Conservation (phyloP, 768 basidiomycete genomes). For the Tulasnella calospora region DNA sequence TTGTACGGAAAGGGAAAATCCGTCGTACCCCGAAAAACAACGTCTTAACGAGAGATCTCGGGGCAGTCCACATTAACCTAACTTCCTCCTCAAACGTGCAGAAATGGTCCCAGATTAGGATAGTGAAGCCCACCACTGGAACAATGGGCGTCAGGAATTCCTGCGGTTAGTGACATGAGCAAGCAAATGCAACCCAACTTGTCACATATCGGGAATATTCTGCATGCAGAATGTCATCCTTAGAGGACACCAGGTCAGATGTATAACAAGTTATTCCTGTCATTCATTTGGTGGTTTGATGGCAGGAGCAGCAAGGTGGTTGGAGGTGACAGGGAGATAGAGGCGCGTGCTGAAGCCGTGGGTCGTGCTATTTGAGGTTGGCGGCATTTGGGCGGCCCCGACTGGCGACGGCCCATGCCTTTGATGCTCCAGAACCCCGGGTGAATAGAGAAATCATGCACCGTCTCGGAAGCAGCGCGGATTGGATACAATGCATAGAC, state of each 20-base stretch:
- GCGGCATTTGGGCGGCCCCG: not conserved
- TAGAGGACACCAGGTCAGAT: not conserved
- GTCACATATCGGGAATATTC: slow-evolving; percentile 11
- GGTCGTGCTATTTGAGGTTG: not conserved
- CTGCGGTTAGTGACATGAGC: not conserved
- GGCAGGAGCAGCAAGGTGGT: not conserved
- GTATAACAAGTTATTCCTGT: not conserved
- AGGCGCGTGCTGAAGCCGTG: not conserved
- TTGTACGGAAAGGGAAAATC: not conserved
- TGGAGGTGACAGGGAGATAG: not conserved
- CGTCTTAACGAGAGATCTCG: slow-evolving; percentile 1
- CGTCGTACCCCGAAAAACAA: slow-evolving; percentile 5
- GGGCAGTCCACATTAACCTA: slow-evolving; percentile 8
- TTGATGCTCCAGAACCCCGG: not conserved
- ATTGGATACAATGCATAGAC: not conserved
- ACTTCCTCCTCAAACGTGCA: slow-evolving; percentile 16
- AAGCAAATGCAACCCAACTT: not conserved
- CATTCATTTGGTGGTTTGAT: not conserved
- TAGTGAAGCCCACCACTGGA: not conserved
- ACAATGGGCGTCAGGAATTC: not conserved
- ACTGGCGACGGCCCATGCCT: not conserved
- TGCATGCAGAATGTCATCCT: not conserved
- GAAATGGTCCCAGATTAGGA: slow-evolving; percentile 8
- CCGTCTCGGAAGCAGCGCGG: not conserved
- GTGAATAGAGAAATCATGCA: not conserved